phyloP scores from a whole-genome alignment of 192 early-diverging fungal genomes.

The Linnemannia exigua region DNA sequence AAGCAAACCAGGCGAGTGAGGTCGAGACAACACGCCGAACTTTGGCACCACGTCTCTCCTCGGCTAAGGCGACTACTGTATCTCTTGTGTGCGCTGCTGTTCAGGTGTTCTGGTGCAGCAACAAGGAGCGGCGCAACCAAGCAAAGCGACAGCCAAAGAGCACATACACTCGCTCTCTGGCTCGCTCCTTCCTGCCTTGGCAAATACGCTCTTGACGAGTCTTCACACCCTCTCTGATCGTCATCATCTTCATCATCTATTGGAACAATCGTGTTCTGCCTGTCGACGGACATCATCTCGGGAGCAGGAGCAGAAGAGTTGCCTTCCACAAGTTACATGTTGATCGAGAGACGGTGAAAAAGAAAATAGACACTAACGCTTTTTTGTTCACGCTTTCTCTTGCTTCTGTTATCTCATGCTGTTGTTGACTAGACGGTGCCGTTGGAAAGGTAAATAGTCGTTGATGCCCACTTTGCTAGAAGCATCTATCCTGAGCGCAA shows the following conservation, averaged over 20 bases:
- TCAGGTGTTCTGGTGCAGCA: too few relatives aligned
- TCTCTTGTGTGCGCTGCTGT: too few relatives aligned
- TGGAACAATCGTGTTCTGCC: not conserved
- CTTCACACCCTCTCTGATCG: not conserved
- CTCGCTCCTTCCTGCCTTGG: not conserved
- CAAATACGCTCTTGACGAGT: not conserved
- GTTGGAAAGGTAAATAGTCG: constrained; percentile 20
- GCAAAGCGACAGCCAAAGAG: too few relatives aligned
- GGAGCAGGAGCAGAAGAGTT: not conserved
- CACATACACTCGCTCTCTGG: too few relatives aligned
- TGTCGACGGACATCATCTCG: not conserved
- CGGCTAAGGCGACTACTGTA: too few relatives aligned
- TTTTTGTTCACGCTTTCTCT: not conserved
- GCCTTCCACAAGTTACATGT: not conserved
- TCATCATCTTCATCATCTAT: not conserved
- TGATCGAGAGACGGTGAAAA: not conserved
- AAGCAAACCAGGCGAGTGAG: too few relatives aligned
- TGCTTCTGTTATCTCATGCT: not conserved
- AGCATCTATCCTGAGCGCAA: too few relatives aligned
- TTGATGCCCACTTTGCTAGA: not conserved
- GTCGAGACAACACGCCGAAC: too few relatives aligned
- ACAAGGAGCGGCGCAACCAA: too few relatives aligned
- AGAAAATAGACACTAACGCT: not conserved
- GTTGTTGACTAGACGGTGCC: constrained; percentile 13
- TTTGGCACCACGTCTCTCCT: too few relatives aligned